Evolutionary conservation across 2,329 filamentous ascomycete species (phyloP).

Genomic region (Beauveria caledonica): DNA sequence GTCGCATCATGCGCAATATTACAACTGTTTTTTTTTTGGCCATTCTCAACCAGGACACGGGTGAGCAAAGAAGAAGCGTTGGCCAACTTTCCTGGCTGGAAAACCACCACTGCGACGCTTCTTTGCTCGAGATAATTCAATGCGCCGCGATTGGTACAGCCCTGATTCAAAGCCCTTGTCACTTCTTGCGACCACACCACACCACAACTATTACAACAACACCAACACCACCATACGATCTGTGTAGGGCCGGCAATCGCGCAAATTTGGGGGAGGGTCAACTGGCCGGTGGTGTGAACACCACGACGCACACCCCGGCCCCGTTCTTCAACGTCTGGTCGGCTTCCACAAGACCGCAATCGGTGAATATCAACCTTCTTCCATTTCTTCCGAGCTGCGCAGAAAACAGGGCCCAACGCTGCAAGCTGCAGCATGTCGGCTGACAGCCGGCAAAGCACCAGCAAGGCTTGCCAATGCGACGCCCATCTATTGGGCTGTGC

Average conservation of each 20-base stretch:
- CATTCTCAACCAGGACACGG: no score
- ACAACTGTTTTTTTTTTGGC: no score
- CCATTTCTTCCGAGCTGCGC: not conserved
- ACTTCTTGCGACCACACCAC: not conserved
- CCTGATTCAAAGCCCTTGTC: not conserved
- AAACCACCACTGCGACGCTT: not conserved
- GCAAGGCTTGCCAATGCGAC: not conserved
- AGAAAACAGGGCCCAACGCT: not conserved
- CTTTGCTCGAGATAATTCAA: not conserved
- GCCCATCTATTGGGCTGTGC: not conserved
- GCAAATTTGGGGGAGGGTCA: not conserved
- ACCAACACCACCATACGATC: not conserved
- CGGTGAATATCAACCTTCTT: not conserved
- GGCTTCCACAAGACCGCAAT: not conserved
- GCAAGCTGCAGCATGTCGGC: not conserved
- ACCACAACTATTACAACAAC: not conserved
- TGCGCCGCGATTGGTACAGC: slow-evolving; percentile 1
- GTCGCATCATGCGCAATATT: no score
- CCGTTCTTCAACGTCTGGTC: not conserved
- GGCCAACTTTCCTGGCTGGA: no score
- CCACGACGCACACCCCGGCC: slow-evolving; percentile 2
- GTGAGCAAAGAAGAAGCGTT: no score
- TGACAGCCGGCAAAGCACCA: not conserved
- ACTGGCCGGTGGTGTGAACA: slow-evolving; percentile 1
- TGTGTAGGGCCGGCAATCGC: slow-evolving; percentile 3